Conservation (phyloP, 108 stramenopile genomes). For the Schizochytrium sp. region DNA sequence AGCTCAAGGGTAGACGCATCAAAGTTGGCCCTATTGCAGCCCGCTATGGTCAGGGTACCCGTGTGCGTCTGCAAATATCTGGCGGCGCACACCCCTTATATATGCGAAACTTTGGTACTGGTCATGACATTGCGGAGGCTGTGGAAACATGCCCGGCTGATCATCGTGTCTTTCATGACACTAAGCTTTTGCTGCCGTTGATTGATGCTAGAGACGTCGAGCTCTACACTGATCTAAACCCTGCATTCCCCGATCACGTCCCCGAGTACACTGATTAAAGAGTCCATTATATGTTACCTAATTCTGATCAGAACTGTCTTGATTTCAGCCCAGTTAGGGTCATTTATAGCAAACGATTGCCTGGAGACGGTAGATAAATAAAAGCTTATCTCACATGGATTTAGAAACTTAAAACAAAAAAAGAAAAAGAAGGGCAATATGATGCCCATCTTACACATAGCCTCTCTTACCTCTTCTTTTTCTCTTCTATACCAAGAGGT, state of each 20-base stretch:
- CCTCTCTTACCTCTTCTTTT: too few relatives aligned
- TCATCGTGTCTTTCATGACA: slow-evolving; percentile 43
- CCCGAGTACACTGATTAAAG: not conserved
- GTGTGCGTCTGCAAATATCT: slow-evolving; percentile 21
- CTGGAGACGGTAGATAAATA: too few relatives aligned
- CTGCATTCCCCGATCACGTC: slow-evolving; percentile 35
- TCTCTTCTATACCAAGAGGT: too few relatives aligned
- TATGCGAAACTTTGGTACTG: slow-evolving; percentile 55
- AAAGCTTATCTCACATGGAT: too few relatives aligned
- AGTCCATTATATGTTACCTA: not conserved
- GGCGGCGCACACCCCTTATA: slow-evolving; percentile 58
- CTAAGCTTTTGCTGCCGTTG: not conserved
- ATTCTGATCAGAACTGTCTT: too few relatives aligned
- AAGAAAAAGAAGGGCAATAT: too few relatives aligned
- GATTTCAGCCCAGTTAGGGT: too few relatives aligned
- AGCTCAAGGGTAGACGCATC: slow-evolving; percentile 4
- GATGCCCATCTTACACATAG: too few relatives aligned
- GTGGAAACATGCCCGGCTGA: slow-evolving; percentile 7
- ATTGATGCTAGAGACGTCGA: slow-evolving; percentile 10
- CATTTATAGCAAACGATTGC: too few relatives aligned
- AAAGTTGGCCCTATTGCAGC: slow-evolving; percentile 29
- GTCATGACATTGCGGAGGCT: slow-evolving; percentile 20
- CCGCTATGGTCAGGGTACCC: not conserved
- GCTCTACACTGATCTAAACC: not conserved
- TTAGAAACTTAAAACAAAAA: too few relatives aligned